These are phyloP conservation scores for Murraya koenigii DNA, from an alignment of 345 rosid genomes.

Conservation along the genomic window DNA sequence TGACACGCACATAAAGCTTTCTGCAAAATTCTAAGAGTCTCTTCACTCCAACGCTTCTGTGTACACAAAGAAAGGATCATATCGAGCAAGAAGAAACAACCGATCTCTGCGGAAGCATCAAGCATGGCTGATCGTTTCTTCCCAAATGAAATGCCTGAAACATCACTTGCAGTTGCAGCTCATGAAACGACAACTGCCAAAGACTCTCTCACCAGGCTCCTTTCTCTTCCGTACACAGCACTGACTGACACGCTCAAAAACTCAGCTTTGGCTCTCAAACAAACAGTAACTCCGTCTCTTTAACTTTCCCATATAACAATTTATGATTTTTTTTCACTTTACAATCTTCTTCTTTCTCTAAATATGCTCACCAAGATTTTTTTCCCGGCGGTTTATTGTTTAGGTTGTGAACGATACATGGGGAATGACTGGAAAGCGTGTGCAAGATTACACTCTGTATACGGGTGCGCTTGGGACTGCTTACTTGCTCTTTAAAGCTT, in stretches of 20 bases:
- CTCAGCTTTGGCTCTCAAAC: constrained; percentile 46
- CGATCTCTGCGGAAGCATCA: not conserved
- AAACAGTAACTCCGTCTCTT: constrained; percentile 26
- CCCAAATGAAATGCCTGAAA: constrained; percentile 34
- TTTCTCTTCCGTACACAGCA: constrained; percentile 38
- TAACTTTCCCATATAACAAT: not conserved
- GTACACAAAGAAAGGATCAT: not conserved
- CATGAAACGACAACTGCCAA: not conserved
- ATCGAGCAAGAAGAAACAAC: not conserved
- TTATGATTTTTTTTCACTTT: not conserved
- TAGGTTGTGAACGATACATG: constrained; percentile 63
- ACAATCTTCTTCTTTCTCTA: not conserved
- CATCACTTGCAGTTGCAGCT: not conserved
- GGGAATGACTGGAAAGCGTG: constrained; percentile 40
- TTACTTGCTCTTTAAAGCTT: constrained; percentile 53
- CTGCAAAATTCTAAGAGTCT: not conserved
- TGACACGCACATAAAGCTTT: not conserved
- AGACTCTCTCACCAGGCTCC: constrained; percentile 35
- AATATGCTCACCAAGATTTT: not conserved
- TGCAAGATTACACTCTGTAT: constrained; percentile 52
- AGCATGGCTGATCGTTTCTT: constrained; percentile 43
- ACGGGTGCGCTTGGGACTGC: constrained; percentile 69
- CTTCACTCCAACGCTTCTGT: not conserved
- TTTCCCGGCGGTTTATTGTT: constrained; percentile 5
- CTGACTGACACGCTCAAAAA: constrained; percentile 33